Evolutionary conservation across 129 eudicot species (phyloP), one percentile per base, ranked within the genome.

Genomic region (Saussurea involucrata): DNA sequence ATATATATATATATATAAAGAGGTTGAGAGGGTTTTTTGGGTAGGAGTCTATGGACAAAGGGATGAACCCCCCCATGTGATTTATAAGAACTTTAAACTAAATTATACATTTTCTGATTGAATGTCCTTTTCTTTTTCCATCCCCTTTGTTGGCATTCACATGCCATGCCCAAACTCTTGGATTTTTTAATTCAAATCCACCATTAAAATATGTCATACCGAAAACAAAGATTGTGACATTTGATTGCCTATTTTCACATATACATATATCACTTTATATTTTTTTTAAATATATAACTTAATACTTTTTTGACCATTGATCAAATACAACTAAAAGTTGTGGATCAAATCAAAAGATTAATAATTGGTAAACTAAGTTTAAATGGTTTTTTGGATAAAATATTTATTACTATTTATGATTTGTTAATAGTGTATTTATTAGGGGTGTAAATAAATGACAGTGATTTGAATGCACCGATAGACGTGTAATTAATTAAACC

Each of bases 21-120:
- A 37, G 28, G 37, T 36, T 36, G 40, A n/a, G 71, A 25, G 24
- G 46, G 53, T 49, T 33, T 21, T 44, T 18, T 46, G 75, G 37
- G 75, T 44, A 71, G 37, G 64, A 29, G 42, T 68, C 40, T 37
- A 68, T 68, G 72, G 76, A 73, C 86, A 67, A 67, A 10, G 37
- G n/a, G 72, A 72, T 83, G 86, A 58, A 58, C 86, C 80, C 86
- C 86, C 74, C 86, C 86, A 78, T 78, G 83, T 83, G 83, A 61
- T 73, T 74, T 66, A 78, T 77, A 60, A 72, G 69, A 78, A 78
- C 83, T 83, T 78, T 83, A 78, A 80, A 73, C 83, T 73, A 72
- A 78, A 78, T 83, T 75, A 57, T 73, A 78, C 83, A 66, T 8
- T 83, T 72, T 66, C 76, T 83, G 76, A 83, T 83, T 78, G 83